A percentile compares a stretch with the other conserved stretches of the same genome.
Conservation (phyloP, 306 rosid species). For the Cyclanthera cordifolia region DNA sequence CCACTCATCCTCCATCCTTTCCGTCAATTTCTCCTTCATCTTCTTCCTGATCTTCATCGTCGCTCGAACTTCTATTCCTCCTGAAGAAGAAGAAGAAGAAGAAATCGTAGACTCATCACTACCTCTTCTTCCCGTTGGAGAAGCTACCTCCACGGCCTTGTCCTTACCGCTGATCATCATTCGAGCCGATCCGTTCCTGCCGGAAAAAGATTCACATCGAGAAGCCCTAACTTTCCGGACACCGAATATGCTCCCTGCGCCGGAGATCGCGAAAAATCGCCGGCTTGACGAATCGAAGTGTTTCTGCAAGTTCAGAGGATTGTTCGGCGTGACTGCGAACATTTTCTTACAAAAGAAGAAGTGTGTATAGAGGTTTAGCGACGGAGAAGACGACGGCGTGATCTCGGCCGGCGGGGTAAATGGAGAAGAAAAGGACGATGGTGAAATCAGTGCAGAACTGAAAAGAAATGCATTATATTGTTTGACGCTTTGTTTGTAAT, state of each 20-base stretch:
- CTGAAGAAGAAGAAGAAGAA: constrained; percentile 24
- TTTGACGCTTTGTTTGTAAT: constrained; percentile 3
- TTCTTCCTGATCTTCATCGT: constrained; percentile 61
- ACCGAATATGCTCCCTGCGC: not conserved
- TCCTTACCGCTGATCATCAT: constrained; percentile 48
- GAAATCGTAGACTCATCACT: constrained; percentile 19
- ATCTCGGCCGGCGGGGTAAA: not conserved
- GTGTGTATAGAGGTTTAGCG: not conserved
- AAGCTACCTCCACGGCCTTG: constrained; percentile 22
- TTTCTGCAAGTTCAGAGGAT: constrained; percentile 16
- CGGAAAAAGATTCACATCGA: constrained; percentile 4
- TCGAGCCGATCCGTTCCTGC: constrained; percentile 20
- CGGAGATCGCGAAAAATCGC: constrained; percentile 15
- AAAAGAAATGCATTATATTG: not conserved
- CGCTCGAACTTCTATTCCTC: constrained; percentile 44
- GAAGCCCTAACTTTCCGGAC: constrained; percentile 8
- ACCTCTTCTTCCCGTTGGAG: constrained; percentile 29
- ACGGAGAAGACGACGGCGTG: not conserved
- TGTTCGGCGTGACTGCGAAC: constrained; percentile 32
- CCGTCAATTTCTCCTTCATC: constrained; percentile 52
- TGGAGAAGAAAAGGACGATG: not conserved
- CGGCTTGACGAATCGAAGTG: constrained; percentile 14
- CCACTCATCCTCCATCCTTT: constrained; percentile 63
- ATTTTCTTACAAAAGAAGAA: constrained; percentile 14
- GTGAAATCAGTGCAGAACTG: not conserved